Conservation (phyloP, 176 grass and related monocot genomes). For the Triticum aestivum region DNA sequence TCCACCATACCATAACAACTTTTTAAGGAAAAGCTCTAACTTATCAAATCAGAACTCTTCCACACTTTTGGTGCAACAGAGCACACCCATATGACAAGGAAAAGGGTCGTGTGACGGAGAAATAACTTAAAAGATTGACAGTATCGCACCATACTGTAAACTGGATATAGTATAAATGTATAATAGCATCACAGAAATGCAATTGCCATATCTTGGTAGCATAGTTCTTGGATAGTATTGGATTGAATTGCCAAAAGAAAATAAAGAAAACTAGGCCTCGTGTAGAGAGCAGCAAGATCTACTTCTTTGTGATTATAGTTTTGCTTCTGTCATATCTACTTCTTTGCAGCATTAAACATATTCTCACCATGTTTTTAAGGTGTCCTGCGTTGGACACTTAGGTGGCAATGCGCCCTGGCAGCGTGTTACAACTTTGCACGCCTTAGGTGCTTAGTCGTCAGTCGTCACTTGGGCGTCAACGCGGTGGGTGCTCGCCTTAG, state of each 20-base stretch:
- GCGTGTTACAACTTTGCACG: no score
- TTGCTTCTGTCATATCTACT: no score
- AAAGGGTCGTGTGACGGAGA: neutral
- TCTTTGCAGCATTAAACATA: no score
- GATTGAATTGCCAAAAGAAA: neutral
- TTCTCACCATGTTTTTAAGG: no score
- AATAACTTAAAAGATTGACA: neutral
- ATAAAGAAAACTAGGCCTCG: neutral
- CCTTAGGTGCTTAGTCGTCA: no score
- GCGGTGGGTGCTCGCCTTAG: no score
- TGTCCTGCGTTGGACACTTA: no score
- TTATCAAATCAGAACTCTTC: neutral
- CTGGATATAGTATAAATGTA: neutral
- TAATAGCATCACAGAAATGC: neutral
- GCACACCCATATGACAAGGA: neutral
- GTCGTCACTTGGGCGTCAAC: no score
- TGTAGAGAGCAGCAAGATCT: neutral
- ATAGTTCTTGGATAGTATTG: neutral
- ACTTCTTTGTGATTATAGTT: no score
- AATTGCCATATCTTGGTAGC: neutral
- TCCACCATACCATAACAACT: neutral
- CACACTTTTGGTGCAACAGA: neutral
- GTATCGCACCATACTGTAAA: neutral
- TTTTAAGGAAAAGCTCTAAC: neutral
- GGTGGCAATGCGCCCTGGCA: no score